These are phyloP conservation scores for Dactylorhiza incarnata DNA, from an alignment of 106 monocot genomes.

Conservation along the genomic window DNA sequence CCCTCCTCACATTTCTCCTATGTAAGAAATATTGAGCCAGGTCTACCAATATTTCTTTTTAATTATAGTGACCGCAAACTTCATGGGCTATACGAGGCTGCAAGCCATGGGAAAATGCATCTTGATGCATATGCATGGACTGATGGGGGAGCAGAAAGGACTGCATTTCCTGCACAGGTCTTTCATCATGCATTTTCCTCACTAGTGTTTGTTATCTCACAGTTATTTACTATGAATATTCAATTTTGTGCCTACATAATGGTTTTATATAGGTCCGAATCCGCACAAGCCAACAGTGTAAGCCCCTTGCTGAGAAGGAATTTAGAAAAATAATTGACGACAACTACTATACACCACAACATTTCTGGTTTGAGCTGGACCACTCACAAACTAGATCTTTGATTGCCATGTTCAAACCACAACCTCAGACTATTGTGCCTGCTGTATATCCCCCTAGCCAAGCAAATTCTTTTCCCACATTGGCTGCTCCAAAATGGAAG, in stretches of 20 bases:
- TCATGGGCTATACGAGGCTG: conserved; percentile 73
- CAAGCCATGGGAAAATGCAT: conserved; percentile 39
- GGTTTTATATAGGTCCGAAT: conserved; percentile 43
- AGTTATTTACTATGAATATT: neutral
- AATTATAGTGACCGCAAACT: conserved; percentile 55
- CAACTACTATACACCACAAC: conserved; percentile 36
- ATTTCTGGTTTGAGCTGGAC: conserved; percentile 63
- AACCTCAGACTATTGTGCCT: neutral
- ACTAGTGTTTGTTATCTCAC: neutral
- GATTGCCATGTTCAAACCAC: conserved; percentile 26
- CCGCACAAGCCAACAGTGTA: conserved; percentile 23
- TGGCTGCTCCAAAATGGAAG: conserved; percentile 2
- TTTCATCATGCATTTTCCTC: neutral
- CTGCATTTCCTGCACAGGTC: conserved; percentile 68
- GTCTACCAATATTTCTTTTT: conserved; percentile 65
- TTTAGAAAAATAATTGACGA: conserved; percentile 34
- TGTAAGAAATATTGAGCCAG: conserved; percentile 45
- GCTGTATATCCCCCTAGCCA: conserved; percentile 1
- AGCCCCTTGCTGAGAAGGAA: conserved; percentile 38
- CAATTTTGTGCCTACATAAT: neutral
- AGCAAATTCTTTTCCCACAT: neutral
- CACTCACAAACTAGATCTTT: conserved; percentile 33
- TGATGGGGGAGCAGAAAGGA: conserved; percentile 34
- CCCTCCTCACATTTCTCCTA: conserved; percentile 44
- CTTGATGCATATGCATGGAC: conserved; percentile 64